A percentile compares a stretch with the other conserved stretches of the same genome.
phyloP scores from a whole-genome alignment of 306 rosid species.

The Glycyrrhiza uralensis region DNA sequence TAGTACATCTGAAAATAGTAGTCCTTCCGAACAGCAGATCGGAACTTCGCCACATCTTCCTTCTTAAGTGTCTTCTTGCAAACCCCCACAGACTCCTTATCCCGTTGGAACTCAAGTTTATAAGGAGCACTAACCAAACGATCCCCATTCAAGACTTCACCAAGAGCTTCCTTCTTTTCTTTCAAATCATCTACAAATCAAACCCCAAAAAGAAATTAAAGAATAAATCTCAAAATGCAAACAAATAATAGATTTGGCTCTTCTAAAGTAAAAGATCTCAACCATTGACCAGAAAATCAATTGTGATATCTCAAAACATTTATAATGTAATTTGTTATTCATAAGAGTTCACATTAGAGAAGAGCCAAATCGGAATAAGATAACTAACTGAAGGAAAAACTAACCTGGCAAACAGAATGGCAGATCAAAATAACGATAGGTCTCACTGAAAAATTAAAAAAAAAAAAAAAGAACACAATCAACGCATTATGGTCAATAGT shows the following conservation, averaged over 20 bases:
- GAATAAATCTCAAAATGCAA: not conserved
- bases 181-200: slow-evolving; percentile 45
- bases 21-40: slow-evolving; percentile 66
- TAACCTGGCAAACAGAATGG: slow-evolving; percentile 78
- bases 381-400: not conserved
- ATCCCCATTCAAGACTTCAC: slow-evolving; percentile 91
- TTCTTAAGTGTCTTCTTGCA: slow-evolving; percentile 53
- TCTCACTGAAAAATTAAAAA: slow-evolving; percentile 30
- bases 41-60: slow-evolving; percentile 59
- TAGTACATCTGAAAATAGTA: slow-evolving; percentile 89
- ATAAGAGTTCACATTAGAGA: no score
- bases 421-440: slow-evolving; percentile 71
- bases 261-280: not conserved
- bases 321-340: no score
- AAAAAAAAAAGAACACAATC: not conserved
- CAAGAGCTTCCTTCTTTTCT: slow-evolving; percentile 88
- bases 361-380: no score
- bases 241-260: not conserved
- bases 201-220: not conserved
- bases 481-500: not conserved
- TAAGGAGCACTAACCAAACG: slow-evolving; percentile 81
- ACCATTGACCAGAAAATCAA: not conserved
- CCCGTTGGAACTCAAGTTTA: slow-evolving; percentile 57
- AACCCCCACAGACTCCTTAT: slow-evolving; percentile 50
- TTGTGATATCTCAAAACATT: not conserved